Conservation (phyloP, 148 eudicot species). For the Suaeda aralocaspica region DNA sequence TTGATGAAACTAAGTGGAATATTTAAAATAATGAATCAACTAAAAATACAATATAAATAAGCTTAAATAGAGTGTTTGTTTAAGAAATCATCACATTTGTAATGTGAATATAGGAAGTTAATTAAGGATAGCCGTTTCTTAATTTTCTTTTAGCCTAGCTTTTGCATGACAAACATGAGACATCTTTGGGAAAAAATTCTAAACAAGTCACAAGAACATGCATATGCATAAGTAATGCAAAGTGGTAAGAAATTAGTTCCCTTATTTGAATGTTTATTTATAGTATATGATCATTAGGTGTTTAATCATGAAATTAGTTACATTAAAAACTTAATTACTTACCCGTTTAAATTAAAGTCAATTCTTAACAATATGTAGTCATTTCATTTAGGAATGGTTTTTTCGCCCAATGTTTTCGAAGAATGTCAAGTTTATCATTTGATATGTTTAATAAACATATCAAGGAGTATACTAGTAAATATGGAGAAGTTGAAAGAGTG, state of each 20-base stretch:
- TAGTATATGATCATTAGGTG: too few species aligned
- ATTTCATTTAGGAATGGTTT: too few species aligned
- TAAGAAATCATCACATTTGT: slow-evolving; percentile 23
- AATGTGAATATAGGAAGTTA: slow-evolving; percentile 24
- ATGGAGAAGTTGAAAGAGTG: too few species aligned
- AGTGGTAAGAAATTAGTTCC: background rate
- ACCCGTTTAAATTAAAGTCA: too few species aligned
- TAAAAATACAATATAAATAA: background rate
- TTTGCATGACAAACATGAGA: slow-evolving; percentile 22
- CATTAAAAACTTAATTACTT: too few species aligned
- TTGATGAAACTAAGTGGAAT: background rate
- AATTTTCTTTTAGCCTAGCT: slow-evolving; percentile 6
- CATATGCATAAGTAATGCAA: background rate
- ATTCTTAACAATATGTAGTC: too few species aligned
- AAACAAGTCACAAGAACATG: background rate
- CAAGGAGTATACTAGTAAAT: too few species aligned
- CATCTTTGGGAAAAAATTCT: slow-evolving; percentile 5
- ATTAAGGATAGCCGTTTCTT: slow-evolving; percentile 11
- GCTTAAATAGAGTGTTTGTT: background rate
- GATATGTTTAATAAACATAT: too few species aligned
- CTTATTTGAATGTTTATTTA: background rate
- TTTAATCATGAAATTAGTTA: too few species aligned
- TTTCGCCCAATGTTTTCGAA: too few species aligned
- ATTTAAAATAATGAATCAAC: too few species aligned
- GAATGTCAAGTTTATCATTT: too few species aligned